phyloP scores from a whole-genome alignment of 1,284 basidiomycete genomes.

The Microstroma glucosiphilum region DNA sequence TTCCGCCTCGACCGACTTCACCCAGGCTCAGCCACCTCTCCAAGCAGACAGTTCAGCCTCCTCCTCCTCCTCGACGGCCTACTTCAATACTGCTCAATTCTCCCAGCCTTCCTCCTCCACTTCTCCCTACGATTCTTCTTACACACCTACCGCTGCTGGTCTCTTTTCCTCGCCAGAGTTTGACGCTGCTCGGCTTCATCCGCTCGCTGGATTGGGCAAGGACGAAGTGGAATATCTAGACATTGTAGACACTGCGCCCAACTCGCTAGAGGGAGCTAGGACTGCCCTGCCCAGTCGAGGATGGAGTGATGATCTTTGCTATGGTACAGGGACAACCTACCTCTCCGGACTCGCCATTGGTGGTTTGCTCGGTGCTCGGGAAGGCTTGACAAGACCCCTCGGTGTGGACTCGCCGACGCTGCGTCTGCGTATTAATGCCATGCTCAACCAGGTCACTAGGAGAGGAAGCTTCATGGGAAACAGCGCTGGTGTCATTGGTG shows the following conservation, averaged over 20 bases:
- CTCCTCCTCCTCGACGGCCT: slow-evolving; percentile 4
- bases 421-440: slow-evolving; percentile 89
- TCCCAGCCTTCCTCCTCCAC: slow-evolving; percentile 7
- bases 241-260: slow-evolving; percentile 44
- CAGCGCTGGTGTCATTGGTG: slow-evolving; percentile 92
- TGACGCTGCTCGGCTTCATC: slow-evolving; percentile 55
- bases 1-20: too few relatives aligned
- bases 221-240: slow-evolving; percentile 51
- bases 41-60: too few relatives aligned
- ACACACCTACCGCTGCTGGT: slow-evolving; percentile 9
- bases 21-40: too few relatives aligned
- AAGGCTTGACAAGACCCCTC: slow-evolving; percentile 79
- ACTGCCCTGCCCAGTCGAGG: slow-evolving; percentile 60
- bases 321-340: slow-evolving; percentile 98
- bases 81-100: slow-evolving; percentile 12
- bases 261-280: slow-evolving; percentile 44
- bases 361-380: slow-evolving; percentile 89
- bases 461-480: slow-evolving; percentile 97
- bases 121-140: slow-evolving; percentile 4
- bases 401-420: slow-evolving; percentile 53
- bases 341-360: slow-evolving; percentile 86
- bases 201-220: slow-evolving; percentile 40
- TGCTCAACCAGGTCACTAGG: slow-evolving; percentile 92
- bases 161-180: slow-evolving; percentile 10
- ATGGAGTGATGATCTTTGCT: slow-evolving; percentile 98